These are phyloP conservation scores for Xerocomellus amylosporus DNA, from an alignment of 768 basidiomycete species.

Conservation along the genomic window DNA sequence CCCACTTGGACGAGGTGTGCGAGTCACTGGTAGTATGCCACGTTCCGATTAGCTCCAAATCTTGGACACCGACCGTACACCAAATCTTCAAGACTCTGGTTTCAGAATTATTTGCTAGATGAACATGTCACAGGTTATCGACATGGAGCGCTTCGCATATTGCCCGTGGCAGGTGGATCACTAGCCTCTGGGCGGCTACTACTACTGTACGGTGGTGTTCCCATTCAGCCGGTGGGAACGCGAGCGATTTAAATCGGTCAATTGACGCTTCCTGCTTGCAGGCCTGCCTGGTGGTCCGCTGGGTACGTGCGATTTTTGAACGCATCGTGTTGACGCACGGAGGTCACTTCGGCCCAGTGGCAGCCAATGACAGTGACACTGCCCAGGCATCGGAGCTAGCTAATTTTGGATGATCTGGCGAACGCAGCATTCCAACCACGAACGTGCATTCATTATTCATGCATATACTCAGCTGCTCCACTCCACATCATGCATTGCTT, in stretches of 20 bases:
- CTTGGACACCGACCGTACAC: too few relatives aligned
- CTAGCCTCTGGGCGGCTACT: too few relatives aligned
- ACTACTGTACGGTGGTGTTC: not conserved
- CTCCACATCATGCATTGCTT: not conserved
- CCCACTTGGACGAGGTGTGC: too few relatives aligned
- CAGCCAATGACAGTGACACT: not conserved
- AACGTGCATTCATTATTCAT: conserved; percentile 29
- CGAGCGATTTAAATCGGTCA: not conserved
- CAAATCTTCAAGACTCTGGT: too few relatives aligned
- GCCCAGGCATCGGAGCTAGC: not conserved
- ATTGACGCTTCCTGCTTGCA: not conserved
- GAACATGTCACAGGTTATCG: too few relatives aligned
- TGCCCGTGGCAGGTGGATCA: too few relatives aligned
- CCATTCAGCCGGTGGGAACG: not conserved
- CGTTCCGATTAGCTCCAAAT: too few relatives aligned
- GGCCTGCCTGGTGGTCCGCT: not conserved
- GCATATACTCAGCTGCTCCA: too few relatives aligned
- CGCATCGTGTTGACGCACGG: not conserved
- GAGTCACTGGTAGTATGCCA: too few relatives aligned
- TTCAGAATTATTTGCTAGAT: not conserved
- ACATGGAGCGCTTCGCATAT: too few relatives aligned
- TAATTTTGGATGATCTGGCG: conserved; percentile 9
- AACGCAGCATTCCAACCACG: conserved; percentile 14
- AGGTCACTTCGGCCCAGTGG: not conserved
- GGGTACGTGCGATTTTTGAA: not conserved